A percentile compares a stretch with the other conserved stretches of the same genome.
Conservation (phyloP, 768 basidiomycete species). For the Chalciporus chontae region DNA sequence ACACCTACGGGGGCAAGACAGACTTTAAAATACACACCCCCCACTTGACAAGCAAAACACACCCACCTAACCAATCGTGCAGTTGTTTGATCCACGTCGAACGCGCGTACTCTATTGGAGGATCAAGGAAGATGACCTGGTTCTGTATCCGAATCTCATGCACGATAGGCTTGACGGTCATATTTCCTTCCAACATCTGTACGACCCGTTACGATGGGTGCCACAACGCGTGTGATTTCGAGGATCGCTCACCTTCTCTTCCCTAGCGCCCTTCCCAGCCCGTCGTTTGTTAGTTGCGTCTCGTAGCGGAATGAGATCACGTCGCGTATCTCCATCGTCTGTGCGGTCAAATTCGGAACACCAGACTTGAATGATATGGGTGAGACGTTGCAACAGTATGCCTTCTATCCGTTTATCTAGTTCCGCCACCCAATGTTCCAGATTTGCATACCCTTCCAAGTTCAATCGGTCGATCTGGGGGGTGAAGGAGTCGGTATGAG, state of each 20-base stretch:
- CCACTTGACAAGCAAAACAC: background rate
- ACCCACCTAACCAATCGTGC: conserved; percentile 82
- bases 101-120: conserved; percentile 93
- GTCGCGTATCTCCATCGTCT: conserved; percentile 63
- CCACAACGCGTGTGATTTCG: background rate
- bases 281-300: conserved; percentile 65
- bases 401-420: conserved; percentile 80
- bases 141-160: conserved; percentile 98
- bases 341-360: conserved; percentile 79
- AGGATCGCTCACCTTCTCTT: conserved; percentile 62
- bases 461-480: conserved; percentile 87
- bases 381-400: conserved; percentile 72
- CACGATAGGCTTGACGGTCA: conserved; percentile 80
- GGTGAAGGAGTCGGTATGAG: too few species aligned
- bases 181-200: conserved; percentile 68
- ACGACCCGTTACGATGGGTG: background rate
- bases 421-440: conserved; percentile 88
- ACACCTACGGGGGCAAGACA: conserved; percentile 47
- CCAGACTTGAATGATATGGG: conserved; percentile 81
- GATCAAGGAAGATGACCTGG: conserved; percentile 97
- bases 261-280: conserved; percentile 66
- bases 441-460: conserved; percentile 91
- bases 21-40: background rate
- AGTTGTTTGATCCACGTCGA: conserved; percentile 86
- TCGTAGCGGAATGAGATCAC: conserved; percentile 47